Conservation (phyloP, 768 basidiomycete genomes). For the Candolleomyces eurysporus region DNA sequence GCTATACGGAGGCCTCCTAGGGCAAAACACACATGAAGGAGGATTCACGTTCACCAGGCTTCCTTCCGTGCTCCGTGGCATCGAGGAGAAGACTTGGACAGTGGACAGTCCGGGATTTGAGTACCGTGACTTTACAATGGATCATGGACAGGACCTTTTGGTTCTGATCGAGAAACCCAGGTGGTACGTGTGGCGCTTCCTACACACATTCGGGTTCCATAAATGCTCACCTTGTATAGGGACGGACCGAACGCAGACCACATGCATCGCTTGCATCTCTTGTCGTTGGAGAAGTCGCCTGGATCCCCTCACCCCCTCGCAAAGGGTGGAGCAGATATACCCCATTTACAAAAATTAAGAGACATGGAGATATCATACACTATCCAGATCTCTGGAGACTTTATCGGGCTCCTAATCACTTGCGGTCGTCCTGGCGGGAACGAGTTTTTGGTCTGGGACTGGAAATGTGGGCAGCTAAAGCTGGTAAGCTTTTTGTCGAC, state of each 20-base stretch:
- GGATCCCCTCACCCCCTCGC: conserved; percentile 47
- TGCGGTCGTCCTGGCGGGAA: conserved; percentile 30
- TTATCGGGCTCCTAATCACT: conserved; percentile 49
- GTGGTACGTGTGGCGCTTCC: conserved; percentile 25
- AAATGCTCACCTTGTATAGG: neutral
- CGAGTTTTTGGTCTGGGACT: conserved; percentile 63
- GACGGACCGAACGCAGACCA: conserved; percentile 10
- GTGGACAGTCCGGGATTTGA: conserved; percentile 30
- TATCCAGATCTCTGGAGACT: conserved; percentile 56
- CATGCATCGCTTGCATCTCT: conserved; percentile 40
- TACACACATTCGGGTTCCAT: neutral
- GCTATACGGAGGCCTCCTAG: conserved; percentile 57
- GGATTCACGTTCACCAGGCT: conserved; percentile 45
- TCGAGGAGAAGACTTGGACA: conserved; percentile 45
- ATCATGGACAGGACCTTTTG: conserved; percentile 65
- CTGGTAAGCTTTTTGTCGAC: conserved; percentile 39
- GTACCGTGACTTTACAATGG: conserved; percentile 59
- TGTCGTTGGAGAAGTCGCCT: conserved; percentile 34
- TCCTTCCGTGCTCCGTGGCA: conserved; percentile 47
- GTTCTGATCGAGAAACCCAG: conserved; percentile 44
- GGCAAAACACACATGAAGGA: conserved; percentile 30
- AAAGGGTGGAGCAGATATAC: conserved; percentile 28
- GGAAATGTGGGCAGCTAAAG: conserved; percentile 53
- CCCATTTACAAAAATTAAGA: conserved; percentile 20
- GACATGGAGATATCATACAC: conserved; percentile 32